A percentile compares a stretch with the other conserved stretches of the same genome.
These are phyloP conservation scores for Berberis thunbergii DNA, from an alignment of 164 flowering plant genomes.

Conservation along the genomic window DNA sequence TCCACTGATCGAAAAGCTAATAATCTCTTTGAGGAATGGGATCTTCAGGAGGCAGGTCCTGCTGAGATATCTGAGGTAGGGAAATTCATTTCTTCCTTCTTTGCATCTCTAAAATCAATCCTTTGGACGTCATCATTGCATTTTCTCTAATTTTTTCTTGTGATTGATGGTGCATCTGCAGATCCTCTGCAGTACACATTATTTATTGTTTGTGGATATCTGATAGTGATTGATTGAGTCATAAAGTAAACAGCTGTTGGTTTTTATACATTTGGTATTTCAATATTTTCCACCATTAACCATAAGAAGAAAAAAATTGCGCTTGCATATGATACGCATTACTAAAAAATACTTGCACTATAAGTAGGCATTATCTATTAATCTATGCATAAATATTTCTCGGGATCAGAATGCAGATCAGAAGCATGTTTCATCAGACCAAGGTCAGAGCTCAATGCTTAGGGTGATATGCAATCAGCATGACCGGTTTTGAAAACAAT, in stretches of 20 bases:
- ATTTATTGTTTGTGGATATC: too few relatives aligned
- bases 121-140: background rate
- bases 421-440: constrained; percentile 54
- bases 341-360: background rate
- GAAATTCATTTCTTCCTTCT: background rate
- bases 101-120: background rate
- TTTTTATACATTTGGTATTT: too few relatives aligned
- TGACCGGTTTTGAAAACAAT: constrained; percentile 85
- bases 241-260: too few relatives aligned
- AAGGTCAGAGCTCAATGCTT: constrained; percentile 98
- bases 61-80: constrained; percentile 64
- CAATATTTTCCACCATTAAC: too few relatives aligned
- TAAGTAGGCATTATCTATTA: background rate
- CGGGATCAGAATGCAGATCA: constrained; percentile 55
- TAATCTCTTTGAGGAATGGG: constrained; percentile 78
- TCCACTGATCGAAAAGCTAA: constrained; percentile 60
- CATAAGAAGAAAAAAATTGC: too few relatives aligned
- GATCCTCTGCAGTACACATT: too few relatives aligned
- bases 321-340: too few relatives aligned
- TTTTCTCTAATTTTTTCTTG: too few relatives aligned
- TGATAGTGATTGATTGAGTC: too few relatives aligned
- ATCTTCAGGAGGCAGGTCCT: constrained; percentile 67
- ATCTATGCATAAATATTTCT: background rate
- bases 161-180: too few relatives aligned
- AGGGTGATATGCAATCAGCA: constrained; percentile 95